phyloP scores from a whole-genome alignment of 768 basidiomycete genomes.

The Mycena olivaceomarginata region DNA sequence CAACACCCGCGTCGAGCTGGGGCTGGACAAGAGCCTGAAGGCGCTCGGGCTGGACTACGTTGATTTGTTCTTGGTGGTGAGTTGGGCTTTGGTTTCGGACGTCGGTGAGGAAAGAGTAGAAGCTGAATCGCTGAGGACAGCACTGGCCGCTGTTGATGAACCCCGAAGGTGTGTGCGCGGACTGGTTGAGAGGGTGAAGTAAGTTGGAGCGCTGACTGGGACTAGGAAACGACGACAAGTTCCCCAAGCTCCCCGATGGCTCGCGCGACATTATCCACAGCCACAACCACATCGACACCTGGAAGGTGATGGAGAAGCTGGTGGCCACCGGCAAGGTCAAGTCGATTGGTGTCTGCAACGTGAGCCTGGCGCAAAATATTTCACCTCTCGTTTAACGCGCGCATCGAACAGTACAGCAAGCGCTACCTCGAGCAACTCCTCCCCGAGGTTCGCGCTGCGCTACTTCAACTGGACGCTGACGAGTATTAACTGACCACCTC shows the following conservation, averaged over 20 bases:
- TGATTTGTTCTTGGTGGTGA: slow-evolving; percentile 4
- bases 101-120: no score
- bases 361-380: not conserved
- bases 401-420: not conserved
- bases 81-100: not conserved
- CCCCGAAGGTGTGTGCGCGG: not conserved
- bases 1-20: not conserved
- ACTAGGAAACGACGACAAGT: slow-evolving; percentile 1
- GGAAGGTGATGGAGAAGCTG: not conserved
- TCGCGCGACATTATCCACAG: slow-evolving; percentile 3
- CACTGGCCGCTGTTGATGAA: slow-evolving; percentile 9
- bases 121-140: not conserved
- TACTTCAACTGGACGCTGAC: no score
- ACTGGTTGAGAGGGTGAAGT: no score
- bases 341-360: not conserved
- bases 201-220: not conserved
- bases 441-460: not conserved
- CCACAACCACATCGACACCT: not conserved
- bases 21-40: slow-evolving; percentile 1
- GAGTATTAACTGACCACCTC: no score
- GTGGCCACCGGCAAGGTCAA: not conserved
- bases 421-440: slow-evolving; percentile 5
- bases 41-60: not conserved
- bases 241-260: slow-evolving; percentile 5
- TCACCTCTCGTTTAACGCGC: not conserved